A percentile compares a stretch with the other conserved stretches of the same genome.
Evolutionary conservation across 306 rosid species (phyloP).

Genomic region (Begonia loranthoides): DNA sequence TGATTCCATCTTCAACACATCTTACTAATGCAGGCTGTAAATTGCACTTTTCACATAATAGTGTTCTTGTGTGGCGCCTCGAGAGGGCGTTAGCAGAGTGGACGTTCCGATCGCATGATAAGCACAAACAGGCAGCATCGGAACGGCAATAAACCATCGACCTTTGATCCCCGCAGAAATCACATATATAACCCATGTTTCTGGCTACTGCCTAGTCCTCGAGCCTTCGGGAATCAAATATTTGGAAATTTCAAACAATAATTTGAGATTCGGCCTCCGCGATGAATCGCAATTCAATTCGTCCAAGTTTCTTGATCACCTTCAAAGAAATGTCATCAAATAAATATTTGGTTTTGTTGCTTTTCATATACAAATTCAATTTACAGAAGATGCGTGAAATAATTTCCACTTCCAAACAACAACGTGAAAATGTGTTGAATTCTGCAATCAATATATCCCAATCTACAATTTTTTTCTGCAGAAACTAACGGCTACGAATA

Average conservation of each 20-base stretch:
- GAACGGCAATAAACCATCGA: slow-evolving; percentile 92
- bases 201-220: slow-evolving; percentile 12
- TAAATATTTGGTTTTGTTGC: no score
- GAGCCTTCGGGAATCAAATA: slow-evolving; percentile 14
- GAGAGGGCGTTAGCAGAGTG: slow-evolving; percentile 93
- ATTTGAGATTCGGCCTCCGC: no score
- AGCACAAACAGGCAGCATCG: slow-evolving; percentile 82
- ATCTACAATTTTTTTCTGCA: no score
- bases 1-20: slow-evolving; percentile 60
- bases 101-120: slow-evolving; percentile 87
- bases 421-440: no score
- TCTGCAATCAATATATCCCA: no score
- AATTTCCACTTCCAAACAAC: no score
- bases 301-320: no score
- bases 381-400: no score
- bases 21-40: slow-evolving; percentile 63
- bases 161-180: slow-evolving; percentile 79
- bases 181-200: slow-evolving; percentile 79
- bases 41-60: slow-evolving; percentile 81
- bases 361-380: background rate
- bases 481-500: no score
- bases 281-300: no score
- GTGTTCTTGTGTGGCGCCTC: slow-evolving; percentile 76
- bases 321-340: no score
- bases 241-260: background rate